Conservation (phyloP, 2,329 filamentous ascomycete species). For the Periglandula ipomoeae region DNA sequence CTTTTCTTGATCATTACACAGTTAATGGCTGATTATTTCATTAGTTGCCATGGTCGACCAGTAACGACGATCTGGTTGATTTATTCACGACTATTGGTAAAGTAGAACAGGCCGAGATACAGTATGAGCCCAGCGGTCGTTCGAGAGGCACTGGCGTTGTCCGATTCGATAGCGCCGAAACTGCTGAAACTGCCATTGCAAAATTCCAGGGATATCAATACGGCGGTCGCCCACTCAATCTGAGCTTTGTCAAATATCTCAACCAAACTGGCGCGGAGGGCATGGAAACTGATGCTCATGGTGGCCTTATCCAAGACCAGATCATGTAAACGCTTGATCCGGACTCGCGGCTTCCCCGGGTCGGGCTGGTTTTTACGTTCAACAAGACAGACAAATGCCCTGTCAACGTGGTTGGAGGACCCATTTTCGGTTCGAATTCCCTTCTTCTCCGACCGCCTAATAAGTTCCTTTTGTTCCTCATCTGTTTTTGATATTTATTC, state of each 20-base stretch:
- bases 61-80: conserved; percentile 94
- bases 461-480: background rate
- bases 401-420: too few species aligned
- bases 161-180: conserved; percentile 73
- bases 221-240: conserved; percentile 82
- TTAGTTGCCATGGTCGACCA: conserved; percentile 96
- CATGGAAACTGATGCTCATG: conserved; percentile 75
- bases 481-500: conserved; percentile 32
- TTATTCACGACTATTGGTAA: conserved; percentile 97
- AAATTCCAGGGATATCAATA: conserved; percentile 99
- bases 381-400: too few species aligned
- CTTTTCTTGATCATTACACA: too few species aligned
- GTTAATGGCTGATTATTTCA: conserved; percentile 12
- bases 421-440: too few species aligned
- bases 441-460: background rate
- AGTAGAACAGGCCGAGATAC: conserved; percentile 97
- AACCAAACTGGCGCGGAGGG: conserved; percentile 57
- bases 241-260: conserved; percentile 90
- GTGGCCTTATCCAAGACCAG: conserved; percentile 87
- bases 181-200: conserved; percentile 85
- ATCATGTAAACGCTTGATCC: too few species aligned
- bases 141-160: conserved; percentile 96
- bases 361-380: too few species aligned
- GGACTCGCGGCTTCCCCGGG: too few species aligned
- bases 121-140: conserved; percentile 93